phyloP scores from a whole-genome alignment of 768 basidiomycete genomes.

The Imleria badia region DNA sequence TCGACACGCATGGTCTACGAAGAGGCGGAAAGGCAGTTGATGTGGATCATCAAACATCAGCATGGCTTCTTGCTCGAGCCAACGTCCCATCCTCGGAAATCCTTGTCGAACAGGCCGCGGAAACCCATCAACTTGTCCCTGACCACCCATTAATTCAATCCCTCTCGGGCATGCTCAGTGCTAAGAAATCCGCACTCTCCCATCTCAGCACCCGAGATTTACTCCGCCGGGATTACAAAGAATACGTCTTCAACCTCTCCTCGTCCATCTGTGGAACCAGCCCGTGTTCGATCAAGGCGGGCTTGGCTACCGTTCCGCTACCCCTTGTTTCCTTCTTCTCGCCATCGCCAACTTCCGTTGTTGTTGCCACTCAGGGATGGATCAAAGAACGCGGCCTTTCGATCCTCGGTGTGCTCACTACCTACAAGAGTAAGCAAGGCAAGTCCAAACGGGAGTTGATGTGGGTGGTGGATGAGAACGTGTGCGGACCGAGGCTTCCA shows the following conservation, averaged over 20 bases:
- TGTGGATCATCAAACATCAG: constrained; percentile 62
- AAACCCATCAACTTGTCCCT: constrained; percentile 31
- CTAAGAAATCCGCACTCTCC: constrained; percentile 66
- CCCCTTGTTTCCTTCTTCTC: constrained; percentile 48
- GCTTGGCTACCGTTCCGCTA: constrained; percentile 81
- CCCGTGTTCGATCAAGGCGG: constrained; percentile 52
- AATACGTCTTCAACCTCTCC: constrained; percentile 58
- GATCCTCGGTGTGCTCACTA: constrained; percentile 79
- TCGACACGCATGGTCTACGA: constrained; percentile 85
- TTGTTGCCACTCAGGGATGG: constrained; percentile 45
- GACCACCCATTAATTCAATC: constrained; percentile 45
- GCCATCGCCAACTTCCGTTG: constrained; percentile 21
- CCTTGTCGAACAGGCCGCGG: neutral
- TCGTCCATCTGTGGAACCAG: constrained; percentile 20
- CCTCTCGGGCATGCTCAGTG: constrained; percentile 44
- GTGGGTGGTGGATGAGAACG: constrained; percentile 55
- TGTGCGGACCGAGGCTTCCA: constrained; percentile 27
- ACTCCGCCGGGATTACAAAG: constrained; percentile 93
- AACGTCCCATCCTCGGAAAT: constrained; percentile 35
- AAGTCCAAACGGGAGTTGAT: constrained; percentile 69
- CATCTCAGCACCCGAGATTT: constrained; percentile 73
- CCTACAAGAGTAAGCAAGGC: constrained; percentile 51
- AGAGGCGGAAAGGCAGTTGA: constrained; percentile 72
- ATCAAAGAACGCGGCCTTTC: constrained; percentile 64
- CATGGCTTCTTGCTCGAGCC: constrained; percentile 61